Evolutionary conservation across 78 protist genomes (phyloP).

Genomic region (Blattamonas nauphoetae): DNA sequence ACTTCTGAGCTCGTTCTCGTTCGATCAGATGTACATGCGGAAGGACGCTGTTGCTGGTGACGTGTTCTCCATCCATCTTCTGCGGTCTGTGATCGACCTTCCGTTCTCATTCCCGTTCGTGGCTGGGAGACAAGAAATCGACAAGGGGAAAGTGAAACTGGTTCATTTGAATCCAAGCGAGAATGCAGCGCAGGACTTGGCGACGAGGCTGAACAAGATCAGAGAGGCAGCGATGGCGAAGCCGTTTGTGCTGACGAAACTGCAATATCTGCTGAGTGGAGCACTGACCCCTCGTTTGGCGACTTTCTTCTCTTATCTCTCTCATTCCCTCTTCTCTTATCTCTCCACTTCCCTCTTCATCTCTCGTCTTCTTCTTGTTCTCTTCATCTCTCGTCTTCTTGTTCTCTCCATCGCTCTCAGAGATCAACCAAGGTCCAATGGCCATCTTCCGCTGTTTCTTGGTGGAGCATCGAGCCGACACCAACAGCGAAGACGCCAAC

Average conservation of each 20-base stretch:
- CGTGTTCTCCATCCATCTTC: no score
- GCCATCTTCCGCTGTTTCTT: slow-evolving; percentile 2
- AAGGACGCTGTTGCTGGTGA: no score
- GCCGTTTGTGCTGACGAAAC: neutral
- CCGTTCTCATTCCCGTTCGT: neutral
- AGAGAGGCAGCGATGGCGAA: neutral
- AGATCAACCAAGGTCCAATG: slow-evolving; percentile 3
- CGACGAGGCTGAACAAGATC: neutral
- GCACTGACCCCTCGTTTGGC: neutral
- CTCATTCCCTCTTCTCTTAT: neutral
- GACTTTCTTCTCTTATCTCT: neutral
- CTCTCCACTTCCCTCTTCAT: neutral
- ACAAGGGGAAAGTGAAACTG: neutral
- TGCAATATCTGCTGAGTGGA: neutral
- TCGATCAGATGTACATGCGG: no score
- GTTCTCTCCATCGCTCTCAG: neutral
- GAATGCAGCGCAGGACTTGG: neutral
- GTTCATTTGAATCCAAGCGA: neutral
- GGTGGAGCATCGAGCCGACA: neutral
- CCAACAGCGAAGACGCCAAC: neutral
- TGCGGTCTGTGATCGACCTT: no score
- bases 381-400: neutral
- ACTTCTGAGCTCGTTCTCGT: no score
- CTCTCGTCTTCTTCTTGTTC: neutral
- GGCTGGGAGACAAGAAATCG: neutral